Evolutionary conservation across 345 rosid genomes (phyloP).

Genomic region (Cardamine occulta): DNA sequence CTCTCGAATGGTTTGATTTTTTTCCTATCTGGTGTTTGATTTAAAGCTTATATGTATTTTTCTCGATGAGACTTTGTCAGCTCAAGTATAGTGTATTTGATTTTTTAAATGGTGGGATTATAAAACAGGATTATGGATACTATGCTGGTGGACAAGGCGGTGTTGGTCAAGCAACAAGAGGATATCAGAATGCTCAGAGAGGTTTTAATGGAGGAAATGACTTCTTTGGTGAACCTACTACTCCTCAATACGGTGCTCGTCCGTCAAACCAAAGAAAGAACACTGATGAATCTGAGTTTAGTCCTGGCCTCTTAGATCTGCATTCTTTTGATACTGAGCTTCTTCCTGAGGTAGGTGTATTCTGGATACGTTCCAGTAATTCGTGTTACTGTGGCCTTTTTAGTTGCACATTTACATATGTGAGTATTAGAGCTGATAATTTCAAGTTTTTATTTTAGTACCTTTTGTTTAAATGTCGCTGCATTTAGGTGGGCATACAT

Average conservation of each 20-base stretch:
- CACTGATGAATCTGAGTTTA: slow-evolving; percentile 79
- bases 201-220: slow-evolving; percentile 68
- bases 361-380: not conserved
- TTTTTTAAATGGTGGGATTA: slow-evolving; percentile 3
- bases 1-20: not conserved
- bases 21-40: slow-evolving; percentile 28
- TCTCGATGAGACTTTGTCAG: not conserved
- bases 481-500: slow-evolving; percentile 9
- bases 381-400: slow-evolving; percentile 2
- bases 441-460: slow-evolving; percentile 13
- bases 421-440: not conserved
- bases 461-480: slow-evolving; percentile 22
- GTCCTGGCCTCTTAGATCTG: slow-evolving; percentile 97
- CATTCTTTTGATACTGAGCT: slow-evolving; percentile 96
- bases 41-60: not conserved
- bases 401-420: not conserved
- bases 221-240: slow-evolving; percentile 67
- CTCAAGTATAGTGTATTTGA: slow-evolving; percentile 8
- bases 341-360: slow-evolving; percentile 80
- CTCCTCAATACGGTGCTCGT: slow-evolving; percentile 75
- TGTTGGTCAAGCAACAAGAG: slow-evolving; percentile 67
- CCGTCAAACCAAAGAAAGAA: slow-evolving; percentile 65
- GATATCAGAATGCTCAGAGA: slow-evolving; percentile 67
- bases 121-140: slow-evolving; percentile 75
- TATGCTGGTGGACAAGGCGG: slow-evolving; percentile 55